Base-by-base conservation (phyloP, 257 asterid genomes). In the Ajuga chamaepitys region DNA sequence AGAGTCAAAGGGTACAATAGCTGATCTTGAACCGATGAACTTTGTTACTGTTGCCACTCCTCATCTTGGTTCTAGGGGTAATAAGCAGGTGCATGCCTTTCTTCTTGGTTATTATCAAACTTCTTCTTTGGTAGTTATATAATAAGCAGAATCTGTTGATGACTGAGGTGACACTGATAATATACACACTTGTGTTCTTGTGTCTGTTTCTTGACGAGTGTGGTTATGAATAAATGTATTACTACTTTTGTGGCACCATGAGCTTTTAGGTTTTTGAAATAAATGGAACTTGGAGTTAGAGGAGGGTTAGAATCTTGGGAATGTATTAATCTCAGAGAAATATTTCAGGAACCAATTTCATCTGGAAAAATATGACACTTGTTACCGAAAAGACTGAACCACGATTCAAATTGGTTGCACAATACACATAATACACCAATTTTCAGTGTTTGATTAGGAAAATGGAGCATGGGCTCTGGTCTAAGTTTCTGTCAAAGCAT, bases 51-150 rank as follows among this genome's bases (percentile, higher is more conserved):
- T 85, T 68, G 99, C 99, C 64, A 86, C 95, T 74, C 99, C 99
- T 64, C 99, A 94, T 84, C 96, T 94, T 74, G 99, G 98, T 74
- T 94, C 99, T 22, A 83, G 96, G 83, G 99, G 99, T 53, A 81
- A 94, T 75, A 86, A 85, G 83, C 99, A 94, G 96, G 99, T 94
- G 76, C 38, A 24, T 45, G 16, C 44, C 71, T 11, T 41, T 30
- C 25, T 67, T 74, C 45, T 28, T 40, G 24, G 46, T 63, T 61
- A 55, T 50, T 62, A 51, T 52, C 51, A 67, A 57, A 45, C 5
- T 32, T 18, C 28, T 21, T 41, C 24, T 40, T 58, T 72, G 21
- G 60, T 47, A 53, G 11, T 34, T 22, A 18, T 47, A 38, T 11
- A 35, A 54, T 42, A 22, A 71, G 40, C 64, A 70, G 26, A 54